phyloP scores from a whole-genome alignment of 2,329 filamentous ascomycete genomes.

The Curvularia lunata region DNA sequence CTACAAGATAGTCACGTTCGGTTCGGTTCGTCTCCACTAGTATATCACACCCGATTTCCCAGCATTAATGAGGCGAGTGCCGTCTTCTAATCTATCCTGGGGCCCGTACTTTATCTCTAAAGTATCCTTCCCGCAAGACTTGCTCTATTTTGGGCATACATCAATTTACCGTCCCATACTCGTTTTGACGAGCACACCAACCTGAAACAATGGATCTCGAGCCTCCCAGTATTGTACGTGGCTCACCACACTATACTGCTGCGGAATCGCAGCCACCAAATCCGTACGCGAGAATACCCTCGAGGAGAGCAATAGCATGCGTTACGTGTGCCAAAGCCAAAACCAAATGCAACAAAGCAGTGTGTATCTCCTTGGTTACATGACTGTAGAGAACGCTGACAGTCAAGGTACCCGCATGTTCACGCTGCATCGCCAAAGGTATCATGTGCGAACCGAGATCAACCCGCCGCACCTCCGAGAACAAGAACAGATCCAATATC shows the following conservation, averaged over 20 bases:
- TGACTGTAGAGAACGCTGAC: neutral
- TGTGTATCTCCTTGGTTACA: constrained; percentile 21
- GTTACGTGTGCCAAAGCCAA: constrained; percentile 50
- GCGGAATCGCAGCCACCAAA: constrained; percentile 28
- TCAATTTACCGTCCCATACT: neutral
- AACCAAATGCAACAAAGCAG: constrained; percentile 48
- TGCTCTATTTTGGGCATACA: neutral
- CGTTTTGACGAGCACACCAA: constrained; percentile 22
- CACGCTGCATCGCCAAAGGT: constrained; percentile 45
- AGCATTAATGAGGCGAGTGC: neutral
- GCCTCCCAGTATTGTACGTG: constrained; percentile 20
- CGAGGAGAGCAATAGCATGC: constrained; percentile 48
- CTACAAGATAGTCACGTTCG: constrained; percentile 28
- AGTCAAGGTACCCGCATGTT: constrained; percentile 44
- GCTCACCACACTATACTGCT: constrained; percentile 17
- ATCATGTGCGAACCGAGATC: constrained; percentile 46
- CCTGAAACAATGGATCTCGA: constrained; percentile 20
- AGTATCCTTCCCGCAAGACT: neutral
- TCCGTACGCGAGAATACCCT: constrained; percentile 41
- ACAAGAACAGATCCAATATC: constrained; percentile 35
- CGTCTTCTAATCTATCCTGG: neutral
- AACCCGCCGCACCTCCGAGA: constrained; percentile 47
- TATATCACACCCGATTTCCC: constrained; percentile 36
- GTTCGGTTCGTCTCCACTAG: constrained; percentile 23
- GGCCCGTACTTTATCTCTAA: neutral